phyloP scores from a whole-genome alignment of 371 early-diverging fungal genomes.

The Lichtheimia ramosa region DNA sequence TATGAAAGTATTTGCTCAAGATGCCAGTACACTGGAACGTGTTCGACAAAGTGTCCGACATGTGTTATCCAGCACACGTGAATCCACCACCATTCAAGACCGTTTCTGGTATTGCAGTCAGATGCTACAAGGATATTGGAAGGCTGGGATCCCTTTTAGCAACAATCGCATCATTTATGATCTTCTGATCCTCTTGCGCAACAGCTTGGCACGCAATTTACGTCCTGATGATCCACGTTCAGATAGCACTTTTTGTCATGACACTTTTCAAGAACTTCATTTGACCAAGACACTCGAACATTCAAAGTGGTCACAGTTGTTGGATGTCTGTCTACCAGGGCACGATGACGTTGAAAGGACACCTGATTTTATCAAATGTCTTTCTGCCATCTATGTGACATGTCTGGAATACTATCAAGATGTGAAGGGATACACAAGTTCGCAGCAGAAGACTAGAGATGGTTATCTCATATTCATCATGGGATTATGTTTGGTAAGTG shows the following conservation, averaged over 20 bases:
- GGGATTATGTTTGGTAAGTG: slow-evolving; percentile 62
- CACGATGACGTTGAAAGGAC: not conserved
- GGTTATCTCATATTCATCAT: slow-evolving; percentile 63
- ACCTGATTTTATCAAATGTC: not conserved
- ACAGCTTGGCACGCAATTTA: slow-evolving; percentile 41
- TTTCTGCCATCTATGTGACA: slow-evolving; percentile 49
- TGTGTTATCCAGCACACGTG: slow-evolving; percentile 30
- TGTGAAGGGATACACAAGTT: slow-evolving; percentile 33
- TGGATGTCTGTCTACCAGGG: too few species aligned
- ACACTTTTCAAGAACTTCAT: not conserved
- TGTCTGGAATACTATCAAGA: slow-evolving; percentile 59
- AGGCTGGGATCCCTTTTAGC: slow-evolving; percentile 46
- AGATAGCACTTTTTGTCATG: too few species aligned
- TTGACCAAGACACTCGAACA: not conserved
- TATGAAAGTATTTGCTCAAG: slow-evolving; percentile 50
- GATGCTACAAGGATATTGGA: slow-evolving; percentile 47
- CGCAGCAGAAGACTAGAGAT: slow-evolving; percentile 47
- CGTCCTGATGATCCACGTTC: not conserved
- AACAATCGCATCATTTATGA: slow-evolving; percentile 54
- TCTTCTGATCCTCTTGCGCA: slow-evolving; percentile 54
- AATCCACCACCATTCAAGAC: too few species aligned
- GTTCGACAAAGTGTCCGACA: slow-evolving; percentile 31
- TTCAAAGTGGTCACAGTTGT: too few species aligned
- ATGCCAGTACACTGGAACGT: slow-evolving; percentile 43
- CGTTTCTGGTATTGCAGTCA: slow-evolving; percentile 30